Evolutionary conservation across 2,329 filamentous ascomycete species (phyloP).

Genomic region (Didymella pomorum): DNA sequence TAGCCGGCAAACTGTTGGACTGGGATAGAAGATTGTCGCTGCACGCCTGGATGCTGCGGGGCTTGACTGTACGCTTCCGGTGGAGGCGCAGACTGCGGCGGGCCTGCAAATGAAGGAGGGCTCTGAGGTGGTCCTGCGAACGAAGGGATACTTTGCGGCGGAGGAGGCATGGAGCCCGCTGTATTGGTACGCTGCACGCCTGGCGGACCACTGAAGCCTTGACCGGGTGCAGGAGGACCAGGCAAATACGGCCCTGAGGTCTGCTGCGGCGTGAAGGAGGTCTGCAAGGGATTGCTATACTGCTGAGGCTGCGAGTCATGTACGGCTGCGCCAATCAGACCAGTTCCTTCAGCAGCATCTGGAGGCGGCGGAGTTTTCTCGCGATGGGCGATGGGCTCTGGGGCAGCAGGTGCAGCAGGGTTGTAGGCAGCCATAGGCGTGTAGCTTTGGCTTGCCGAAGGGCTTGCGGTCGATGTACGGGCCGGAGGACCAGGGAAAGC

Average conservation of each 20-base stretch:
- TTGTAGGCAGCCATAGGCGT: constrained; percentile 77
- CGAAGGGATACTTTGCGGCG: constrained; percentile 45
- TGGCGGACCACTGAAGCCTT: constrained; percentile 44
- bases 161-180: constrained; percentile 45
- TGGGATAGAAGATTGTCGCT: constrained; percentile 44
- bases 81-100: constrained; percentile 42
- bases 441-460: constrained; percentile 55
- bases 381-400: constrained; percentile 73
- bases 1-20: constrained; percentile 26
- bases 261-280: constrained; percentile 45
- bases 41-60: constrained; percentile 38
- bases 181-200: constrained; percentile 48
- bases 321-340: constrained; percentile 50
- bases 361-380: constrained; percentile 82
- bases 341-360: constrained; percentile 65
- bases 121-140: constrained; percentile 53
- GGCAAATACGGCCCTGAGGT: constrained; percentile 52
- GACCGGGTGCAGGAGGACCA: constrained; percentile 50
- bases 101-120: constrained; percentile 51
- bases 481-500: constrained; percentile 47
- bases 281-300: constrained; percentile 44
- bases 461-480: constrained; percentile 39
- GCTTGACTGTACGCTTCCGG: constrained; percentile 33
- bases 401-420: constrained; percentile 77
- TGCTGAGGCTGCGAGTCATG: constrained; percentile 50